Evolutionary conservation across 768 basidiomycete genomes (phyloP).

Genomic region (Boletus tylopilopsis): DNA sequence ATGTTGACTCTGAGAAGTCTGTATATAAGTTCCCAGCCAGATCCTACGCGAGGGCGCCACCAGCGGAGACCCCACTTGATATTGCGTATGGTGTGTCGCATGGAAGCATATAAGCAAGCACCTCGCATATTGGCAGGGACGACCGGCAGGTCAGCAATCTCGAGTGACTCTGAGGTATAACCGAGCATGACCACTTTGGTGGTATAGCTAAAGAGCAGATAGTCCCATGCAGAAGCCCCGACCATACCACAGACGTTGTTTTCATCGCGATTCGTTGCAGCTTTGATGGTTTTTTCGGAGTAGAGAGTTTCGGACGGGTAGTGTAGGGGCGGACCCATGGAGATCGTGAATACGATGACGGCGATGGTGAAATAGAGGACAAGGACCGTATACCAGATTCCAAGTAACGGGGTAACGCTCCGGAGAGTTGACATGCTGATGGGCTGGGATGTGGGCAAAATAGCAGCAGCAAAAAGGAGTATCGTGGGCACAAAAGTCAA

Average conservation of each 20-base stretch:
- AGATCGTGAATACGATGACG: constrained; percentile 47
- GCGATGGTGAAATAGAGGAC: constrained; percentile 46
- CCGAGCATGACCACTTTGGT: constrained; percentile 87
- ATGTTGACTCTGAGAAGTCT: constrained; percentile 58
- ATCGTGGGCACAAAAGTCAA: constrained; percentile 48
- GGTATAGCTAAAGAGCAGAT: constrained; percentile 81
- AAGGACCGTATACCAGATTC: constrained; percentile 52
- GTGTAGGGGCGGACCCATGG: constrained; percentile 70
- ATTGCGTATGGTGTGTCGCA: constrained; percentile 55
- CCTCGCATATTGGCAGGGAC: constrained; percentile 71
- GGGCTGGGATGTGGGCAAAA: constrained; percentile 50
- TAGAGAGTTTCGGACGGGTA: constrained; percentile 74
- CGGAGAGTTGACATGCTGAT: constrained; percentile 29
- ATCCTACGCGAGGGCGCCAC: constrained; percentile 59
- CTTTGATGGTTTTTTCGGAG: constrained; percentile 60
- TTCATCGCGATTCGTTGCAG: constrained; percentile 56
- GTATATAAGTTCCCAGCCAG: constrained; percentile 62
- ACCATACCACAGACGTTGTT: constrained; percentile 68
- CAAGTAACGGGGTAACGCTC: constrained; percentile 21
- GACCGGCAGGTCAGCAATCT: constrained; percentile 86
- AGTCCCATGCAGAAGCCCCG: constrained; percentile 43
- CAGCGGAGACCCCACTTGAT: constrained; percentile 48
- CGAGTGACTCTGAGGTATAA: constrained; percentile 65
- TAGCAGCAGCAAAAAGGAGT: constrained; percentile 45
- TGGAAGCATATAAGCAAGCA: constrained; percentile 55